phyloP scores from a whole-genome alignment of 495 filamentous ascomycete genomes.

The Endocarpon pusillum region DNA sequence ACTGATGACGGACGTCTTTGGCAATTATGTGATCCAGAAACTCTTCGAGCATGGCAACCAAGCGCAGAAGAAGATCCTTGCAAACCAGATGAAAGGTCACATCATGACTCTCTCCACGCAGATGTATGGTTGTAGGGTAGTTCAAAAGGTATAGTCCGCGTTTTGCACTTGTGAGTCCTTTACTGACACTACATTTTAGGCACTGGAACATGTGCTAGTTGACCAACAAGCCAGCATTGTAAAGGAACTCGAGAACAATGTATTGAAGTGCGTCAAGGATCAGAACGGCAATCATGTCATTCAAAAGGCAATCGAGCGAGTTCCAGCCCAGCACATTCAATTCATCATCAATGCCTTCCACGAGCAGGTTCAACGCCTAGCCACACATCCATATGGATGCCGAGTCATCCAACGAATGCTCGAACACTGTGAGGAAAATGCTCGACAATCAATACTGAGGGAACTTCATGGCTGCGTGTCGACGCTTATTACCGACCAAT shows the following conservation, averaged over 20 bases:
- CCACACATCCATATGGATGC: constrained; percentile 75
- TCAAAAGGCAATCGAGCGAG: constrained; percentile 82
- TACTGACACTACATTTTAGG: constrained; percentile 31
- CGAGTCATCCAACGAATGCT: constrained; percentile 87
- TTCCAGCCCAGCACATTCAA: constrained; percentile 63
- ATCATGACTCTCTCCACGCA: constrained; percentile 63
- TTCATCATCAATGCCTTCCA: constrained; percentile 80
- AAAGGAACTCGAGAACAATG: constrained; percentile 62
- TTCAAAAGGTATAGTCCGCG: constrained; percentile 72
- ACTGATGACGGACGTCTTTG: constrained; percentile 91
- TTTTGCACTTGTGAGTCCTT: constrained; percentile 2
- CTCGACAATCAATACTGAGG: constrained; percentile 51
- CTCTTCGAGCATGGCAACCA: constrained; percentile 95
- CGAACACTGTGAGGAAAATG: constrained; percentile 60
- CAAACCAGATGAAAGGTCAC: constrained; percentile 71
- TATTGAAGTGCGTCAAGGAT: constrained; percentile 68
- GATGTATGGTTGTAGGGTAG: constrained; percentile 92
- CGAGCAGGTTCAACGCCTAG: constrained; percentile 60
- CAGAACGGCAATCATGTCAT: constrained; percentile 96
- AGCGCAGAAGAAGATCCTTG: constrained; percentile 74
- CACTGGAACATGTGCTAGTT: constrained; percentile 76
- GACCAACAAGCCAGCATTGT: constrained; percentile 80
- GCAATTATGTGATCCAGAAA: constrained; percentile 97
- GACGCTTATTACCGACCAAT: constrained; percentile 70
- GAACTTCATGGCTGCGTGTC: constrained; percentile 63